These are phyloP conservation scores for Heteromeles arbutifolia DNA, from an alignment of 306 rosid species.

Conservation along the genomic window DNA sequence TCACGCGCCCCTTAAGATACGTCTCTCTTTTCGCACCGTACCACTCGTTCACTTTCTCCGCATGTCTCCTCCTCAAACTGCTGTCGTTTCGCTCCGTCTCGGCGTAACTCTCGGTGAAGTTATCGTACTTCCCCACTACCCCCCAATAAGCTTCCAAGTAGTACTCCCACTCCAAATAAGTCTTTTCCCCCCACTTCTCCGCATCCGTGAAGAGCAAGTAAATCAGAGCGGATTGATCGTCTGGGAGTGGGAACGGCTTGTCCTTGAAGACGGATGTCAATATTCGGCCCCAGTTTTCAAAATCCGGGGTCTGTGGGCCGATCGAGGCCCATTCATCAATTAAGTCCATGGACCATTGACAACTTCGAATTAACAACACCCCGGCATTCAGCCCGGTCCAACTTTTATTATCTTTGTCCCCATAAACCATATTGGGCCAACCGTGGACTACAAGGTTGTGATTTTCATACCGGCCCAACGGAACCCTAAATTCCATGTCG, in stretches of 20 bases:
- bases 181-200: constrained; percentile 27
- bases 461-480: constrained; percentile 16
- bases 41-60: constrained; percentile 23
- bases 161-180: constrained; percentile 22
- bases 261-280: constrained; percentile 18
- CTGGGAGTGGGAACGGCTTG: constrained; percentile 19
- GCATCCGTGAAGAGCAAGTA: constrained; percentile 10
- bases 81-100: constrained; percentile 11
- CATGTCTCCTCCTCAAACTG: constrained; percentile 31
- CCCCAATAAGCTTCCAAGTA: constrained; percentile 35
- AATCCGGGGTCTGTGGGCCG: constrained; percentile 24
- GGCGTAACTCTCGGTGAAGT: neutral
- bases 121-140: constrained; percentile 6
- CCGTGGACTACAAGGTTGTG: constrained; percentile 24
- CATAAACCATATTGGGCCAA: constrained; percentile 27
- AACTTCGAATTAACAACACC: constrained; percentile 24
- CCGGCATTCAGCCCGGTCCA: constrained; percentile 43
- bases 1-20: constrained; percentile 1
- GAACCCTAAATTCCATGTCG: constrained; percentile 37
- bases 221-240: constrained; percentile 36
- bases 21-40: constrained; percentile 23
- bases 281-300: constrained; percentile 28
- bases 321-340: constrained; percentile 36
- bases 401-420: constrained; percentile 14
- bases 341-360: constrained; percentile 47